phyloP scores from a whole-genome alignment of 495 filamentous ascomycete genomes.

The Aspergillus affinis region DNA sequence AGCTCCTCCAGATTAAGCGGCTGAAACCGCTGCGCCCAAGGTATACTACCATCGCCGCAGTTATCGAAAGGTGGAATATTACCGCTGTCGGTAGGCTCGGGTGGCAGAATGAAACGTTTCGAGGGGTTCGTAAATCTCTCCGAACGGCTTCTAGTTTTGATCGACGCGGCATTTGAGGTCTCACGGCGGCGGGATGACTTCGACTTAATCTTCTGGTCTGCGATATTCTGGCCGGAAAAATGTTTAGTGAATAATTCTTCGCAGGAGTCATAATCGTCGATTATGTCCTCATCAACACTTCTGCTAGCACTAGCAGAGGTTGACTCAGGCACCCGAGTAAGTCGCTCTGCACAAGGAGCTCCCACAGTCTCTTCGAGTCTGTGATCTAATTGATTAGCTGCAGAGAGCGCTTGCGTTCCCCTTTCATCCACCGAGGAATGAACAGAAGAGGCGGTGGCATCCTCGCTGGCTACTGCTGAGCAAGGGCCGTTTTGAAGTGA shows the following conservation, averaged over 20 bases:
- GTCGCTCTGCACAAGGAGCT: neutral
- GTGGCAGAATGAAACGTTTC: conserved; percentile 30
- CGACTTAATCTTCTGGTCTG: neutral
- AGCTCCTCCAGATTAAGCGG: conserved; percentile 76
- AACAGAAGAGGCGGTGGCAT: neutral
- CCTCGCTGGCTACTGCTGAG: neutral
- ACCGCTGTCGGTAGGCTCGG: conserved; percentile 1
- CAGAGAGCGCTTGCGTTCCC: neutral
- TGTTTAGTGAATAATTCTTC: conserved; percentile 42
- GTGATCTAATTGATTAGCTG: neutral
- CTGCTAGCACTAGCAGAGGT: conserved; percentile 24
- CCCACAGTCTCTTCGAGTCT: neutral
- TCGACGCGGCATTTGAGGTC: neutral
- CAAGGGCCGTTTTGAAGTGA: neutral
- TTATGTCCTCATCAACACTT: conserved; percentile 45
- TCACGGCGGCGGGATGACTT: neutral
- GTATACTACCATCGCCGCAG: conserved; percentile 34
- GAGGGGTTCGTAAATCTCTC: conserved; percentile 12
- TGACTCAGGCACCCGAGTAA: neutral
- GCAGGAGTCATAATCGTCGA: conserved; percentile 52
- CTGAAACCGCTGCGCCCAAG: conserved; percentile 85
- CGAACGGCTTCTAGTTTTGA: neutral
- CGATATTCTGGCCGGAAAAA: conserved; percentile 7
- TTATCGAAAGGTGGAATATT: neutral
- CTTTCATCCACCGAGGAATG: neutral